These are phyloP conservation scores for Saccharomycopsis lassenensis DNA, from an alignment of 805 yeast genomes.

Conservation along the genomic window DNA sequence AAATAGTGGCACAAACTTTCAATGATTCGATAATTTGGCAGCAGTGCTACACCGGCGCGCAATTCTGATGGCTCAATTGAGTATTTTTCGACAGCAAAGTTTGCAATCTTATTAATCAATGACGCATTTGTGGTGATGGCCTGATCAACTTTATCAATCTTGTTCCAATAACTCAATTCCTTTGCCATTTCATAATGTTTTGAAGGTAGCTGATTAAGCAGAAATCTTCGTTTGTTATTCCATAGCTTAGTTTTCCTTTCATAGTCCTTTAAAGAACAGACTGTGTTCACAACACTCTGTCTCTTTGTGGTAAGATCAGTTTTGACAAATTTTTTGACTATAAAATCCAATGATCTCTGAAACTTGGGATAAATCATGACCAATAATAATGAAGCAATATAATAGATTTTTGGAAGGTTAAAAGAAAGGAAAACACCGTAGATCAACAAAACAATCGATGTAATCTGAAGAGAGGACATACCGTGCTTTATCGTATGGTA, in stretches of 20 bases:
- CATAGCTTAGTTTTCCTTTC: slow-evolving; percentile 28
- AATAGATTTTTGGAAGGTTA: too few relatives aligned
- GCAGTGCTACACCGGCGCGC: slow-evolving; percentile 22
- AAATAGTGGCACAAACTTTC: slow-evolving; percentile 67
- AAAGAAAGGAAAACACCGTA: too few relatives aligned
- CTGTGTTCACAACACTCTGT: slow-evolving; percentile 27
- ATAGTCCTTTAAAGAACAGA: slow-evolving; percentile 39
- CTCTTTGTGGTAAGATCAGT: slow-evolving; percentile 20
- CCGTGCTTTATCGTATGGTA: too few relatives aligned
- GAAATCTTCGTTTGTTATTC: slow-evolving; percentile 34
- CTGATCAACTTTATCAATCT: slow-evolving; percentile 39
- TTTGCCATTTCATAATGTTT: slow-evolving; percentile 46
- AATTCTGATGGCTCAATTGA: slow-evolving; percentile 36
- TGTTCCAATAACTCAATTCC: slow-evolving; percentile 41
- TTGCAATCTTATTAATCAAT: slow-evolving; percentile 36
- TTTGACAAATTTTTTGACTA: slow-evolving; percentile 20
- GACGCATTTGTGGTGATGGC: slow-evolving; percentile 37
- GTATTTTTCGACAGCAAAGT: slow-evolving; percentile 26
- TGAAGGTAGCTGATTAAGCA: slow-evolving; percentile 36
- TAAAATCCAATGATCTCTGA: slow-evolving; percentile 21
- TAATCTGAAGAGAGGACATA: too few relatives aligned
- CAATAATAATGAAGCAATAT: too few relatives aligned
- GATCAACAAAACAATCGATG: too few relatives aligned
- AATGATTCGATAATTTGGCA: slow-evolving; percentile 37
- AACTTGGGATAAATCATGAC: too few relatives aligned